Conservation (phyloP, 129 eudicot species). For the Helianthus annuus region DNA sequence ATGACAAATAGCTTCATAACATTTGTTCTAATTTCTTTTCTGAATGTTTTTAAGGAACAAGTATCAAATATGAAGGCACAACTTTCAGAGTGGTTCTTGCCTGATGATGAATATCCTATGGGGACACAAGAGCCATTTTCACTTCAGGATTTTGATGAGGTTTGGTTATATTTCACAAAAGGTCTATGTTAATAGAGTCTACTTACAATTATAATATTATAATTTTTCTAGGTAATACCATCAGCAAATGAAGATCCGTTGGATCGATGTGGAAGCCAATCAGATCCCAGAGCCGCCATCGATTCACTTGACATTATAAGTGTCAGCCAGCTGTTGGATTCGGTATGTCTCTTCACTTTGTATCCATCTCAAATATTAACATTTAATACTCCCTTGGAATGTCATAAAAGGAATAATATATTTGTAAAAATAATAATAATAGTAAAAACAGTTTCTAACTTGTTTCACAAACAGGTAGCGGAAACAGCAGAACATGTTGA, state of each 20-base stretch:
- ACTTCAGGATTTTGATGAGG: constrained; percentile 71
- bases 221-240: constrained; percentile 40
- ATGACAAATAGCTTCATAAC: neutral
- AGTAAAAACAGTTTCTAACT: neutral
- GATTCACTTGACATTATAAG: constrained; percentile 58
- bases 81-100: constrained; percentile 57
- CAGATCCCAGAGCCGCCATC: constrained; percentile 53
- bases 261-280: constrained; percentile 57
- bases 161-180: neutral
- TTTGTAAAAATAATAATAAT: constrained; percentile 3
- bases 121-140: constrained; percentile 67
- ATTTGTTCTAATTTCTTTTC: constrained; percentile 9
- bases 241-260: constrained; percentile 50
- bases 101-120: constrained; percentile 81
- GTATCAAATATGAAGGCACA: constrained; percentile 46
- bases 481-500: constrained; percentile 71
- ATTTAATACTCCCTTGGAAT: neutral
- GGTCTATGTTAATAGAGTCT: too few relatives aligned
- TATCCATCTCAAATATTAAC: neutral
- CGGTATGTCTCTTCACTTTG: constrained; percentile 36
- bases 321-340: constrained; percentile 75
- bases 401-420: neutral
- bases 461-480: constrained; percentile 44
- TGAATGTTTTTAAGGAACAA: constrained; percentile 48
- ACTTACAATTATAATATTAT: too few relatives aligned